Conservation (phyloP, 2,329 filamentous ascomycete species). For the Acephala macrosclerotiorum region DNA sequence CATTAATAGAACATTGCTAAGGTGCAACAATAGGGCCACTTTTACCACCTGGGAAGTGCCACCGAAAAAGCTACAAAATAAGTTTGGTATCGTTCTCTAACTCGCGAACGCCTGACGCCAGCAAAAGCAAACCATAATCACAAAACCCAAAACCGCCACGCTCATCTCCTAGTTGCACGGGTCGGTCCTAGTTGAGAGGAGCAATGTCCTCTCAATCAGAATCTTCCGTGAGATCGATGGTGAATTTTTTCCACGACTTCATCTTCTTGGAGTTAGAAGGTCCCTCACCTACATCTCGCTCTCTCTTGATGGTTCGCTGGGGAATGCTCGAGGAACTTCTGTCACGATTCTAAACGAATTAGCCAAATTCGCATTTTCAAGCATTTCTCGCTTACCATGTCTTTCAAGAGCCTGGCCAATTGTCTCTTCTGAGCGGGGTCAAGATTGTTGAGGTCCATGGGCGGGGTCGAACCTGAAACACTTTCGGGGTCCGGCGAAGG, state of each 20-base stretch:
- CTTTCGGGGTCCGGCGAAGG: conserved; percentile 11
- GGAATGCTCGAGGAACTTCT: too few species aligned
- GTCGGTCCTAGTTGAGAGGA: background rate
- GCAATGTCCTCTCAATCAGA: too few species aligned
- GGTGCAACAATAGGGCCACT: background rate
- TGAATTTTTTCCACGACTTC: too few species aligned
- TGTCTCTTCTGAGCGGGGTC: background rate
- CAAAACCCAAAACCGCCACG: background rate
- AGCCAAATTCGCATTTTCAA: background rate
- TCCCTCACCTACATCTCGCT: too few species aligned
- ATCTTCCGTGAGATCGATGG: too few species aligned
- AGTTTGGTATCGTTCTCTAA: background rate
- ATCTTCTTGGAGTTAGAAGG: too few species aligned
- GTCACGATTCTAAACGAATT: background rate
- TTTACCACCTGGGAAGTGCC: background rate
- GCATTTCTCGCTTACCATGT: background rate
- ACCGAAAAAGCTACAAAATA: background rate
- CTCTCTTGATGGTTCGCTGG: too few species aligned
- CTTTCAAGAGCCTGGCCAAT: background rate
- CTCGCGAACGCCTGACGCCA: background rate
- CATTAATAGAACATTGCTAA: background rate
- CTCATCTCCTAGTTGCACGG: background rate
- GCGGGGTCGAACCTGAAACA: background rate
- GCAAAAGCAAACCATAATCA: background rate
- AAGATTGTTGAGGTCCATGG: background rate